Evolutionary conservation across 352 stramenopile species (phyloP), one percentile per base, ranked within the genome.

Genomic region (Phytophthora cactorum): DNA sequence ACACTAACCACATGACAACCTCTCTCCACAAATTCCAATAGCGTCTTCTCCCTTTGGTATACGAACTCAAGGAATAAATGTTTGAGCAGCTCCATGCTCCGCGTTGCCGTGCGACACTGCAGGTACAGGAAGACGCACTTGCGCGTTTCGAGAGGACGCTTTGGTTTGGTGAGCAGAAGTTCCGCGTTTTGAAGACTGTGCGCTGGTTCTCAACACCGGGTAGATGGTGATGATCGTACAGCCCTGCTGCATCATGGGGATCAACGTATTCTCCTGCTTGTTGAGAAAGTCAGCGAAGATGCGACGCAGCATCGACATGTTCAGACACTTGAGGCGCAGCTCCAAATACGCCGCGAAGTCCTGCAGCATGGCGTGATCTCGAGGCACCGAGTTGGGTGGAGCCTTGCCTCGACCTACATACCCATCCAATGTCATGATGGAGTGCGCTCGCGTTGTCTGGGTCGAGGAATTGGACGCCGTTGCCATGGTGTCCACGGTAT

Each of bases 291-390:
- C 83, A 54, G 71, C 70, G 41, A 83, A 68, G 34, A 91, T 77
- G 50, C 76, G 79, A 2, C 83, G 79, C 66, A 91, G 56, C 36
- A 91, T 66, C 15, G 51, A 52, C 57, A 90, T 14, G 72, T 81
- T 84, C 44, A 80, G 44, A 2, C 73, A 80, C 36, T 79, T 60
- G 50, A 89, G 67, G 10, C 79, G 77, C 38, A 64, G 45, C 58
- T 90, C 83, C 41, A 91, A 66, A 50, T 79, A 91, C 15, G 36
- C 45, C 52, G 74, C 67, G 47, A 91, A 90, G 34, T 80, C 65
- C 60, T 89, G 69, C 51, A 90, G 59, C 43, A 86, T 74, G 29
- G 60, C 68, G 39, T 72, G 41, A 57, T 85, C 74, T 41, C 43
- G 51, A 56, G 61, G 44, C 49, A 75, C 53, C 14, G 73, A 73